Base-by-base conservation (phyloP, 257 asterid genomes). In the Nyctanthes arbortristis region DNA sequence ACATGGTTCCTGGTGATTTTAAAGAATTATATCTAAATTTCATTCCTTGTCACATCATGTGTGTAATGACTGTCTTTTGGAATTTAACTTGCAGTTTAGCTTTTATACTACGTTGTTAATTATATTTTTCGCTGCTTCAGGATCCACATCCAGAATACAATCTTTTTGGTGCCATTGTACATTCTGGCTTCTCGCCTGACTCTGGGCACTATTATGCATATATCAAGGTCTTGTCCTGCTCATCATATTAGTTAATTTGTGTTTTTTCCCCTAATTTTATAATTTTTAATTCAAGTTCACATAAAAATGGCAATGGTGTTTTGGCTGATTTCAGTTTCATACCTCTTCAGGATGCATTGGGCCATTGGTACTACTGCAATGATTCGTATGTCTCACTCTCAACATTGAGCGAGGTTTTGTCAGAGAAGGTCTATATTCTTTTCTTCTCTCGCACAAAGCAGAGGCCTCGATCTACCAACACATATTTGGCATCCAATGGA, bases 201-300 rank as follows among this genome's bases (percentile, higher is more conserved):
- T 89, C 98, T 72, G 99, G 99, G 73, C 99, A 94, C 79, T 94
- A 94, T 79, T 94, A 91, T 84, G 96, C 99, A 71, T 94, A 91
- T 76, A 88, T 94, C 77, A 94, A 94, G 99, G 99, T 93, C 59
- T 36, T 59, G 55, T 61, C 11, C 32, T 43, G 52, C 66, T 61
- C 76, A 61, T 67, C 68, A 52, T 12, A 61, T 57, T 56, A 65
- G 55, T 68, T 39, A 62, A 70, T 61, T 54, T 63, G 35, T 54
- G 45, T 28, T 25, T 65, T 61, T 58, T n/a, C n/a, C n/a, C n/a
- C n/a, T n/a, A n/a, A n/a, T n/a, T n/a, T n/a, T n/a, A n/a, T n/a
- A n/a, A n/a, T n/a, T 49, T 65, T 66, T 67, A 39, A 32, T 66
- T 24, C 55, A 71, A 33, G 49, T 63, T 65, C 36, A 22, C 65